These are phyloP conservation scores for Mrakia hoshinonis DNA, from an alignment of 768 basidiomycete species.

Conservation along the genomic window DNA sequence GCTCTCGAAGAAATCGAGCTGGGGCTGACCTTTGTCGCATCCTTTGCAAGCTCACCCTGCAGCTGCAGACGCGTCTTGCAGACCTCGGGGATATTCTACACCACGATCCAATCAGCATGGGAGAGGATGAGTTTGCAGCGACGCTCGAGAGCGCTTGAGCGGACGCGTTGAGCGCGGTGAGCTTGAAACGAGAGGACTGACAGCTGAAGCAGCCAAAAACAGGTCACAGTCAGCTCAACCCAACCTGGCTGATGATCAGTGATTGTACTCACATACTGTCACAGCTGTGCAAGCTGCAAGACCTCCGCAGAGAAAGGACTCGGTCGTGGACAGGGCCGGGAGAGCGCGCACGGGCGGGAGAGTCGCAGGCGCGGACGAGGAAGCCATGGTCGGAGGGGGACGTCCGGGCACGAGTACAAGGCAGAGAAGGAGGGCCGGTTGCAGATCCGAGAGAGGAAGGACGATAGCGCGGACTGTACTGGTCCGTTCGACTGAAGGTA, in stretches of 20 bases:
- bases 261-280: constrained; percentile 27
- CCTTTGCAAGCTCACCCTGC: constrained; percentile 84
- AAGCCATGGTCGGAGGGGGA: neutral
- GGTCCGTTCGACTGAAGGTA: too few relatives aligned
- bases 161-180: constrained; percentile 9
- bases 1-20: too few relatives aligned
- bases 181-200: constrained; percentile 30
- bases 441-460: too few relatives aligned
- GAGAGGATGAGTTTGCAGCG: neutral
- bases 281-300: constrained; percentile 87
- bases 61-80: constrained; percentile 93
- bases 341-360: constrained; percentile 12
- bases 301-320: constrained; percentile 82
- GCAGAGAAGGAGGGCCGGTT: neutral
- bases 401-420: neutral
- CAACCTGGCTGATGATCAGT: neutral
- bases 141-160: constrained; percentile 25
- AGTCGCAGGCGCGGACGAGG: neutral
- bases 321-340: constrained; percentile 52
- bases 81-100: constrained; percentile 46
- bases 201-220: constrained; percentile 17
- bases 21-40: constrained; percentile 28
- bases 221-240: neutral
- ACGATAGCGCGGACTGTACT: too few relatives aligned
- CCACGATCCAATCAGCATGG: neutral